Percentiles rank a stretch among this genome's conserved stretches.
Evolutionary conservation across 768 basidiomycete genomes (phyloP).

Genomic region (Hygrophoropsis aurantiaca): DNA sequence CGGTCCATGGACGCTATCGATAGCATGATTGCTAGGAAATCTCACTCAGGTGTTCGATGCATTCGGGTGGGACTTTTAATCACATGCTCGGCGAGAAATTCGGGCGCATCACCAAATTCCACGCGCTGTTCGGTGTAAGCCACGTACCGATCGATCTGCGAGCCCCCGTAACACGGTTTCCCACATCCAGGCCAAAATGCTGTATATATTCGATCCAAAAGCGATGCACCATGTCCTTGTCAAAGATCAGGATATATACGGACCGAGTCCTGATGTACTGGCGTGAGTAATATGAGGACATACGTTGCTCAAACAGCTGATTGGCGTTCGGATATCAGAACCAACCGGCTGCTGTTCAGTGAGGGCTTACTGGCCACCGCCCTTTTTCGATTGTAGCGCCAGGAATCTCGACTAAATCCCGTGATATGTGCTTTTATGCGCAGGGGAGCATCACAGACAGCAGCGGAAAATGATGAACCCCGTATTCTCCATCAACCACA

Average conservation of each 20-base stretch:
- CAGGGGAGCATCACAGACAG: slow-evolving; percentile 41
- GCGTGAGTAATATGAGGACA: slow-evolving; percentile 36
- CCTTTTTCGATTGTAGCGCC: neutral
- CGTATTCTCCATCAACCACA: slow-evolving; percentile 40
- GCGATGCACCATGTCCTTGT: slow-evolving; percentile 47
- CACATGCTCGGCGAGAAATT: slow-evolving; percentile 24
- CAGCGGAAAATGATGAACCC: slow-evolving; percentile 47
- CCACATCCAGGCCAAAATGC: slow-evolving; percentile 40
- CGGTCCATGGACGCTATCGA: too few relatives aligned
- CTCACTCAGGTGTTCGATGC: slow-evolving; percentile 30
- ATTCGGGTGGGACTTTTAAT: slow-evolving; percentile 38
- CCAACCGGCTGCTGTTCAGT: slow-evolving; percentile 2
- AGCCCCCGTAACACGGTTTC: too few relatives aligned
- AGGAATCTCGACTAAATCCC: neutral
- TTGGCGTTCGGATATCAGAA: neutral
- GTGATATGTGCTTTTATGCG: too few relatives aligned
- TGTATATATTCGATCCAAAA: slow-evolving; percentile 47
- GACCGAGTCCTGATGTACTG: slow-evolving; percentile 44
- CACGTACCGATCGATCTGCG: neutral
- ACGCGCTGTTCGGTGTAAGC: slow-evolving; percentile 48
- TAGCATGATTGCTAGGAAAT: slow-evolving; percentile 27
- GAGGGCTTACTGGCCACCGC: slow-evolving; percentile 1
- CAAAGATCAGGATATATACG: slow-evolving; percentile 50
- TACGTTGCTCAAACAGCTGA: too few relatives aligned
- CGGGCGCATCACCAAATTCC: slow-evolving; percentile 44